Evolutionary conservation across 148 eudicot genomes (phyloP).

Genomic region (Cornus kousa): DNA sequence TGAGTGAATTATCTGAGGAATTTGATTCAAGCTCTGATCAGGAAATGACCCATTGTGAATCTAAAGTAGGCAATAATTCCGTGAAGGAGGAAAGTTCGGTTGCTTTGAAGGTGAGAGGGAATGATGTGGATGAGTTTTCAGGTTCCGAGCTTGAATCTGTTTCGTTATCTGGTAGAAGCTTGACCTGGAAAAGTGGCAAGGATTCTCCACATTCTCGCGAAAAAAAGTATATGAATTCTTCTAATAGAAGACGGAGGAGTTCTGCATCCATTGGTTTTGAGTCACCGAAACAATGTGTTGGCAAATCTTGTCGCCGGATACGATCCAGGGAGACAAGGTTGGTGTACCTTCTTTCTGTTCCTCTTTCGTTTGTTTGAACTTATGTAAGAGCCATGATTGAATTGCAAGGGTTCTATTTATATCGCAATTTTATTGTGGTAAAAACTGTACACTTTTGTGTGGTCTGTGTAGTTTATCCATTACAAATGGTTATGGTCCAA

Average conservation of each 20-base stretch:
- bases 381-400: neutral
- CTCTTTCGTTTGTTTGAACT: neutral
- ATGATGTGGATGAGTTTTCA: conserved; percentile 43
- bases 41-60: conserved; percentile 46
- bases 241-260: conserved; percentile 42
- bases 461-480: neutral
- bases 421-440: neutral
- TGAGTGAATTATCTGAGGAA: conserved; percentile 59
- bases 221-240: conserved; percentile 43
- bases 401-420: neutral
- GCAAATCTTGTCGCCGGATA: conserved; percentile 83
- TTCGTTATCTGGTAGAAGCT: conserved; percentile 54
- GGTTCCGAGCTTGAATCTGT: conserved; percentile 66
- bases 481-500: neutral
- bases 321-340: conserved; percentile 50
- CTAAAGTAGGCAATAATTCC: conserved; percentile 28
- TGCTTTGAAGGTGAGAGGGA: conserved; percentile 21
- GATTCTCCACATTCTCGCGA: conserved; percentile 36
- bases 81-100: conserved; percentile 28
- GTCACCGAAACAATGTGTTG: conserved; percentile 52
- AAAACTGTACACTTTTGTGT: neutral
- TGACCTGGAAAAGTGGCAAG: conserved; percentile 83
- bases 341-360: conserved; percentile 7
- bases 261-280: conserved; percentile 37
- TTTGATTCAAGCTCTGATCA: conserved; percentile 60